phyloP scores from a whole-genome alignment of 371 early-diverging fungal genomes.

The Lichtheimia hyalospora region DNA sequence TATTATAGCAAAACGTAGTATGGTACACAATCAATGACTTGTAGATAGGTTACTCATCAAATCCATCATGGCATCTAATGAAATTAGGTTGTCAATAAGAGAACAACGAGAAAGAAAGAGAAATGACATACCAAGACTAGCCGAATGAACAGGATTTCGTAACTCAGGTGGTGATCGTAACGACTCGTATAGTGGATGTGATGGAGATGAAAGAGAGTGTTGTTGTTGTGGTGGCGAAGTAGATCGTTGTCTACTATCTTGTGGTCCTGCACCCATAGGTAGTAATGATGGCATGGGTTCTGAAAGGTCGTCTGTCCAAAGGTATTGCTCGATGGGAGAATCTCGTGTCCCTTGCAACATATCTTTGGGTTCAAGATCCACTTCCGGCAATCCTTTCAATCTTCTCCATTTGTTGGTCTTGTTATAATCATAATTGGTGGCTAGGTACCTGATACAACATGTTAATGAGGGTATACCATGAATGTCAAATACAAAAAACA shows the following conservation, averaged over 20 bases:
- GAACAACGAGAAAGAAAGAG: too few relatives aligned
- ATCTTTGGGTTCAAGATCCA: conserved; percentile 11
- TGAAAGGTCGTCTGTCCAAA: conserved; percentile 15
- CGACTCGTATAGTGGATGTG: conserved; percentile 25
- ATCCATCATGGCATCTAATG: conserved; percentile 31
- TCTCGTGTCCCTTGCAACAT: not conserved
- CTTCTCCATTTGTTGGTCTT: conserved; percentile 41
- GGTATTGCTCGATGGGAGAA: not conserved
- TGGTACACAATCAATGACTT: not conserved
- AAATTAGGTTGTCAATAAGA: too few relatives aligned
- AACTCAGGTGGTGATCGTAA: conserved; percentile 22
- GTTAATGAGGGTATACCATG: too few relatives aligned
- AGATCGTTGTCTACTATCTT: not conserved
- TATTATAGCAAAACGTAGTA: not conserved
- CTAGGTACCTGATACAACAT: conserved; percentile 32
- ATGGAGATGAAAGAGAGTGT: not conserved
- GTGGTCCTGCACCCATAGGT: conserved; percentile 5
- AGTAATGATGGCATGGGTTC: conserved; percentile 16
- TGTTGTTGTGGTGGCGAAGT: not conserved
- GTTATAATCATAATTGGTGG: conserved; percentile 34
- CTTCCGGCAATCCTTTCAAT: conserved; percentile 34
- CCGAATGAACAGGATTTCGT: conserved; percentile 25
- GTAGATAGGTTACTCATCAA: conserved; percentile 33
- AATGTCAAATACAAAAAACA: not conserved
- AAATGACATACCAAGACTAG: conserved; percentile 27